Base-by-base conservation (phyloP, 129 eudicot genomes). In the Apium graveolens region DNA sequence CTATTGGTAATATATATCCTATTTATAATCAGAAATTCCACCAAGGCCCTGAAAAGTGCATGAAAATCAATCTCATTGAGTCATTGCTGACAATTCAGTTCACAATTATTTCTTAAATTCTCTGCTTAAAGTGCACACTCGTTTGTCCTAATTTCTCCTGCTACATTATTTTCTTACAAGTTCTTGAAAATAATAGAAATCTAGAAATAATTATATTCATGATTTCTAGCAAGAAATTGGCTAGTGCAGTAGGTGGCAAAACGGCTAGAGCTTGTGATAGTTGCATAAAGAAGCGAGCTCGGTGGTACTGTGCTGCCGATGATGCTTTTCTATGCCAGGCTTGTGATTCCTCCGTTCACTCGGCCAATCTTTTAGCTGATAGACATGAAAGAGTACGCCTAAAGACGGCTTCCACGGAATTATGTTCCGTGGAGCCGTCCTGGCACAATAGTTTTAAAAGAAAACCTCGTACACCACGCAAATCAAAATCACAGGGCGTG, bases 311-410 rank as follows among this genome's bases (percentile, higher is more conserved):
- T 45, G 83, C 96, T 0, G 91, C 97, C 49, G 97, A 90, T 48
- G 96, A 92, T 71, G 96, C 96, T 49, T 92, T 92, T 82, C 81
- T 92, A n/a, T 92, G 97, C 74, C 96, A 92, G 81, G 73, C 84
- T 2, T 92, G 97, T 75, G 97, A 92, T 11, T 84, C 82, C 1
- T 88, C 91, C 0, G 90, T 92, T 29, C 97, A 92, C 43, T 85
- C 90, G 0, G 97, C 97, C 5, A 92, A 90, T 55, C 87, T 90
- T 32, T 74, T 90, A 72, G 97, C 96, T 20, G 91, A 90, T 9
- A 42, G 97, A 7, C 97, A 92, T 73, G 91, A 90, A 69, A 70
- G 93, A 68, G 90, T 92, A 81, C 96, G 91, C 18, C 85, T 92
- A 27, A 90, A 88, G 27, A 81, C 76, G 4, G 86, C 90, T 43